Evolutionary conservation across 2,329 filamentous ascomycete genomes (phyloP).

Genomic region (Leptographium wingfieldii): DNA sequence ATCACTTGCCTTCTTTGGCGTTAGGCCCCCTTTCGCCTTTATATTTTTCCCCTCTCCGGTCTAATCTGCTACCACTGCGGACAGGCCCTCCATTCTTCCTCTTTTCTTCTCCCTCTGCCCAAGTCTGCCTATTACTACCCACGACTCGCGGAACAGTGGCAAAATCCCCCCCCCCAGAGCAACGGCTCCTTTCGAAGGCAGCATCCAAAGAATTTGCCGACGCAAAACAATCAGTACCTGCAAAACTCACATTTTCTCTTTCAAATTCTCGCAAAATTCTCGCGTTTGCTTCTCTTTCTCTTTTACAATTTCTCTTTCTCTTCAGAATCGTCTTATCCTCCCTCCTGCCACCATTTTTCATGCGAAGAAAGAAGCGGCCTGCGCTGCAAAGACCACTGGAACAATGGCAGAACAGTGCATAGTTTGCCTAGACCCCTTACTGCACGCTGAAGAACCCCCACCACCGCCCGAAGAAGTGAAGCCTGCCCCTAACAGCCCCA

Average conservation of each 20-base stretch:
- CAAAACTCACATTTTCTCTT: not conserved
- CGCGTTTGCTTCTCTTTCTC: not conserved
- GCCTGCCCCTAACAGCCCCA: conserved; percentile 3
- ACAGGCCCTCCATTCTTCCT: not conserved
- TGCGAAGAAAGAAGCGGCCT: conserved; percentile 10
- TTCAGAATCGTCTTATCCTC: not conserved
- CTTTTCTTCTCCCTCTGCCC: not conserved
- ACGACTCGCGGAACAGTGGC: not conserved
- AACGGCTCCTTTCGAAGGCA: not conserved
- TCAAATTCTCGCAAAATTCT: not conserved
- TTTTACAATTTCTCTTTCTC: not conserved
- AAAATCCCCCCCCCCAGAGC: not conserved
- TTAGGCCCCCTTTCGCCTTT: conserved; percentile 4
- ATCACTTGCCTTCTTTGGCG: not conserved
- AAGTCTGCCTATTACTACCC: not conserved
- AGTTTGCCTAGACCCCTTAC: conserved; percentile 50
- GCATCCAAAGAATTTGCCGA: not conserved
- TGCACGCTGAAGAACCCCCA: conserved; percentile 23
- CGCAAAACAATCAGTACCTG: not conserved
- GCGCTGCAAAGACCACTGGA: conserved; percentile 6
- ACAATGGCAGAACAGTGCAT: conserved; percentile 53
- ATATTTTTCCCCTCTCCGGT: conserved; percentile 11
- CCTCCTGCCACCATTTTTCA: conserved; percentile 3
- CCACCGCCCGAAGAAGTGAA: conserved; percentile 10
- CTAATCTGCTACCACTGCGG: not conserved